phyloP scores from a whole-genome alignment of 768 basidiomycete genomes.

The Favolaschia claudopus region DNA sequence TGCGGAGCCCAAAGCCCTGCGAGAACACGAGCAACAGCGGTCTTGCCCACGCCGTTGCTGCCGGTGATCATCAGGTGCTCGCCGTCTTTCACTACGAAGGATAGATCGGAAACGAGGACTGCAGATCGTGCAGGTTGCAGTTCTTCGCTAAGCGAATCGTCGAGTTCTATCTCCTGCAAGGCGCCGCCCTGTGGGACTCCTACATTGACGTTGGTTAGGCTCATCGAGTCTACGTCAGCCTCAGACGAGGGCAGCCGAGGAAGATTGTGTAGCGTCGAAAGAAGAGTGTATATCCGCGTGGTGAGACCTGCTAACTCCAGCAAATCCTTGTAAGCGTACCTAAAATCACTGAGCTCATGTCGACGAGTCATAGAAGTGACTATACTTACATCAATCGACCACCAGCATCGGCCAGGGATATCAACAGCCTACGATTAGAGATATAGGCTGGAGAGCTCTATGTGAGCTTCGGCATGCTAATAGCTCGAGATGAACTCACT shows the following conservation, averaged over 20 bases:
- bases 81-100: slow-evolving; percentile 66
- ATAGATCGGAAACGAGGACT: slow-evolving; percentile 76
- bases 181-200: slow-evolving; percentile 55
- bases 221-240: slow-evolving; percentile 31
- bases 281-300: slow-evolving; percentile 84
- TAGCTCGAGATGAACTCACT: slow-evolving; percentile 38
- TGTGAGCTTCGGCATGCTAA: background rate
- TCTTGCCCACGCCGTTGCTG: slow-evolving; percentile 92
- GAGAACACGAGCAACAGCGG: slow-evolving; percentile 85
- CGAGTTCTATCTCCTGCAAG: slow-evolving; percentile 11
- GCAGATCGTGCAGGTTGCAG: slow-evolving; percentile 36
- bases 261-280: slow-evolving; percentile 86
- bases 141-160: slow-evolving; percentile 20
- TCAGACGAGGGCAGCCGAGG: slow-evolving; percentile 54
- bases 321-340: slow-evolving; percentile 92
- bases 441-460: slow-evolving; percentile 67
- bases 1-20: slow-evolving; percentile 87
- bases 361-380: background rate
- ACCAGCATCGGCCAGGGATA: slow-evolving; percentile 96
- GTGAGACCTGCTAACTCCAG: slow-evolving; percentile 96
- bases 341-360: background rate
- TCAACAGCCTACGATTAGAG: slow-evolving; percentile 87
- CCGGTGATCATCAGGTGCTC: slow-evolving; percentile 96
- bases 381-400: slow-evolving; percentile 79
- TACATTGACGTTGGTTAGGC: slow-evolving; percentile 73